Evolutionary conservation across 371 early-diverging fungal species (phyloP).

Genomic region (Mucor mucedo): DNA sequence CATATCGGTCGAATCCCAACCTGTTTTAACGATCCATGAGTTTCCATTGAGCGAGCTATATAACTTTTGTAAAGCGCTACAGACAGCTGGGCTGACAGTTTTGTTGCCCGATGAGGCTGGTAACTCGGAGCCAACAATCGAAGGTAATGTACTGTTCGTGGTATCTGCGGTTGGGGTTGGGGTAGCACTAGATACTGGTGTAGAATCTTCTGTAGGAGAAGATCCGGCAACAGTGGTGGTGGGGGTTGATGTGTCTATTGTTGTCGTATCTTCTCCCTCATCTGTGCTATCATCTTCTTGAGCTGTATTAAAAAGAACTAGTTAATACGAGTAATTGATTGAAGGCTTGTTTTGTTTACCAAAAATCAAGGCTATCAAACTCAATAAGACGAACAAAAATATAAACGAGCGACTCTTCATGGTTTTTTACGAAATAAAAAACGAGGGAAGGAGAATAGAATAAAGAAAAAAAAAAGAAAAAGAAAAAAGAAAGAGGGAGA

Average conservation of each 20-base stretch:
- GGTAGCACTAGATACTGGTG: background rate
- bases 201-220: background rate
- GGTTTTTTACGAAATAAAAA: background rate
- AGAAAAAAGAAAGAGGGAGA: background rate
- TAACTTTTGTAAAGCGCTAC: slow-evolving; percentile 40
- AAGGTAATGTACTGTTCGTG: background rate
- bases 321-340: background rate
- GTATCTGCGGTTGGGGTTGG: background rate
- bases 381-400: background rate
- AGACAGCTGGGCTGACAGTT: slow-evolving; percentile 28
- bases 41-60: slow-evolving; percentile 41
- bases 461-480: background rate
- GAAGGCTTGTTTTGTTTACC: background rate
- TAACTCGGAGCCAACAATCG: background rate
- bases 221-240: background rate
- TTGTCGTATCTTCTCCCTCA: background rate
- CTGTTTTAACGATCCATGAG: slow-evolving; percentile 39
- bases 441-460: slow-evolving; percentile 1
- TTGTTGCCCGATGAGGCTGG: background rate
- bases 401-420: slow-evolving; percentile 7
- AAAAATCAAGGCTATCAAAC: background rate
- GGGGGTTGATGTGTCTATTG: background rate
- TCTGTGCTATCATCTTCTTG: background rate
- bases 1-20: slow-evolving; percentile 50
- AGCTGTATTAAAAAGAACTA: background rate